Percentiles rank a stretch among this genome's conserved stretches.
These are phyloP conservation scores for Leersia perrieri DNA, from an alignment of 176 grass and related monocot species.

Conservation along the genomic window DNA sequence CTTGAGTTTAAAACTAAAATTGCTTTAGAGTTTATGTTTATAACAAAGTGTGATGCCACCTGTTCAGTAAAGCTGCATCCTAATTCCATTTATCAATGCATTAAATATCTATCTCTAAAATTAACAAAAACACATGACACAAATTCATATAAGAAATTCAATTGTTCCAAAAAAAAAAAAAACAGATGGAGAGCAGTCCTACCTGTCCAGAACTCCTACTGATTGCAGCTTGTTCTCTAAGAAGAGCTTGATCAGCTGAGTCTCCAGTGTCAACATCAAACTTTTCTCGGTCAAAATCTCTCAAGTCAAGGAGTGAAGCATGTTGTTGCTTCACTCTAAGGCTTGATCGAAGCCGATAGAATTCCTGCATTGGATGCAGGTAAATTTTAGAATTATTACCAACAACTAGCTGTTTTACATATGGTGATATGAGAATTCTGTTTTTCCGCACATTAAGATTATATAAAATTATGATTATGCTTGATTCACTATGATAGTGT, in stretches of 20 bases:
- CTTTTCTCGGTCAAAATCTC: slow-evolving; percentile 88
- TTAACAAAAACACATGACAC: neutral
- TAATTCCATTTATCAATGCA: neutral
- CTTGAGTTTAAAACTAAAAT: neutral
- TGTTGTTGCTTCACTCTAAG: slow-evolving; percentile 88
- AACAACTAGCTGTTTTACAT: neutral
- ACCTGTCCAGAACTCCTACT: slow-evolving; percentile 89
- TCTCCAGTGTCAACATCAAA: slow-evolving; percentile 62
- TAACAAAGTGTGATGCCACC: neutral
- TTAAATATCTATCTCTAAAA: neutral
- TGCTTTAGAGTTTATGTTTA: neutral
- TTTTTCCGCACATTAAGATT: neutral
- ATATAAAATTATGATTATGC: neutral
- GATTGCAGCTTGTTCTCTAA: slow-evolving; percentile 83
- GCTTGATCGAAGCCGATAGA: slow-evolving; percentile 84
- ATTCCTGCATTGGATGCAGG: slow-evolving; percentile 57
- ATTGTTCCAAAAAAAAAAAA: slow-evolving; percentile 8
- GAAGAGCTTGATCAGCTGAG: slow-evolving; percentile 68
- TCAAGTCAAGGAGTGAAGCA: slow-evolving; percentile 95
- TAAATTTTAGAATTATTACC: neutral
- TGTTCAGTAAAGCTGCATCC: neutral
- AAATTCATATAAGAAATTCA: slow-evolving; percentile 6
- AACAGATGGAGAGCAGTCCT: slow-evolving; percentile 5
- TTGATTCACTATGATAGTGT: neutral
- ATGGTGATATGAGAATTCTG: neutral